A percentile compares a stretch with the other conserved stretches of the same genome.
These are phyloP conservation scores for Neoboletus subvelutipes DNA, from an alignment of 768 basidiomycete species.

Conservation along the genomic window DNA sequence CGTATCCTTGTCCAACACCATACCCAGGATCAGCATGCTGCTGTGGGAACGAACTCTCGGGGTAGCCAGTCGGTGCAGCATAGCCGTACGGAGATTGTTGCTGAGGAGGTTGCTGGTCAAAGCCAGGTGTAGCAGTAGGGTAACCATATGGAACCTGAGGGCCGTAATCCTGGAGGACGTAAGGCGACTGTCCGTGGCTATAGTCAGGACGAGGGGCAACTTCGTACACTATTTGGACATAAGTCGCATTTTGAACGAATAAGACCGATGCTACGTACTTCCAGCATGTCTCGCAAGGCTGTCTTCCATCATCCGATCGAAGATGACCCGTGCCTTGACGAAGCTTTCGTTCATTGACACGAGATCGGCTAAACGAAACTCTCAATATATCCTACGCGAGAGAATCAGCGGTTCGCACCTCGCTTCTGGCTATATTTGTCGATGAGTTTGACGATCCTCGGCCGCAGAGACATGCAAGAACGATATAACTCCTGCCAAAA, in stretches of 20 bases:
- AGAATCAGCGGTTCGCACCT: slow-evolving; percentile 34
- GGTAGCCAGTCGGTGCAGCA: slow-evolving; percentile 21
- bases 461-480: slow-evolving; percentile 82
- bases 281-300: slow-evolving; percentile 73
- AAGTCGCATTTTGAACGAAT: slow-evolving; percentile 3
- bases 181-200: slow-evolving; percentile 23
- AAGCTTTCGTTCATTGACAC: slow-evolving; percentile 95
- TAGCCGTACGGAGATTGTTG: slow-evolving; percentile 31
- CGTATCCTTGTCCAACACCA: slow-evolving; percentile 23
- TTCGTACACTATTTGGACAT: slow-evolving; percentile 51
- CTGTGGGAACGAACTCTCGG: slow-evolving; percentile 28
- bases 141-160: slow-evolving; percentile 50
- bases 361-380: slow-evolving; percentile 66
- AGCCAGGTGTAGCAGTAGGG: slow-evolving; percentile 33
- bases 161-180: slow-evolving; percentile 33
- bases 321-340: slow-evolving; percentile 82
- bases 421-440: slow-evolving; percentile 97
- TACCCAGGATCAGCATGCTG: slow-evolving; percentile 27
- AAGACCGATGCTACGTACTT: slow-evolving; percentile 38
- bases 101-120: slow-evolving; percentile 44
- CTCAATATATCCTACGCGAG: neutral
- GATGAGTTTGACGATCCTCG: slow-evolving; percentile 94
- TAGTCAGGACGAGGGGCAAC: slow-evolving; percentile 31
- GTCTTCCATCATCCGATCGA: slow-evolving; percentile 93
- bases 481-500: slow-evolving; percentile 78